Evolutionary conservation across 306 rosid species (phyloP).

Genomic region (Oemleria cerasiformis): DNA sequence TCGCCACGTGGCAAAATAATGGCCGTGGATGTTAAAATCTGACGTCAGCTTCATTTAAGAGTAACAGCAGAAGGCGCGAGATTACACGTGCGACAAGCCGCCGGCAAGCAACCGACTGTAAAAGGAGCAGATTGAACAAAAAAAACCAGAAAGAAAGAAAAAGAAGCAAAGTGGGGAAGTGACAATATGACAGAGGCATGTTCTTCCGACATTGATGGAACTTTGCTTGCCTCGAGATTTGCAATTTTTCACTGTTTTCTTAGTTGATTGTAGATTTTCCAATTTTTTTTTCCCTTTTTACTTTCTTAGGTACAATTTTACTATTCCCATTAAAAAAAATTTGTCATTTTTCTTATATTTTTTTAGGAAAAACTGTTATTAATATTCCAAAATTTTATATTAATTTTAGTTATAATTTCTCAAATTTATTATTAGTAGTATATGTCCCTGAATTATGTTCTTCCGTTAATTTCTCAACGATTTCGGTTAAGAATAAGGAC

Average conservation of each 20-base stretch:
- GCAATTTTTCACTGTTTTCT: not conserved
- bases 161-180: not conserved
- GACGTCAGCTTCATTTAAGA: not conserved
- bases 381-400: too few species aligned
- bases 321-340: too few species aligned
- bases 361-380: too few species aligned
- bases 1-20: not conserved
- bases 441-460: too few species aligned
- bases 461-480: too few species aligned
- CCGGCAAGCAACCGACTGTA: conserved; percentile 16
- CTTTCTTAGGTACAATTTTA: too few species aligned
- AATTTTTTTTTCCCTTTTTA: too few species aligned
- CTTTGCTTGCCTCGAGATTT: conserved; percentile 6
- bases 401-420: too few species aligned
- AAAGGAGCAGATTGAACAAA: not conserved
- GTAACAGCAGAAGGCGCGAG: not conserved
- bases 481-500: too few species aligned
- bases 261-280: too few species aligned
- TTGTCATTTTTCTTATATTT: too few species aligned
- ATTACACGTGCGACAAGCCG: conserved; percentile 23
- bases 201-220: not conserved
- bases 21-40: not conserved
- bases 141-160: not conserved
- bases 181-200: not conserved
- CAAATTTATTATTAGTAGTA: too few species aligned